Conservation (phyloP, 768 basidiomycete species). For the Tricholoma hemisulphureum region DNA sequence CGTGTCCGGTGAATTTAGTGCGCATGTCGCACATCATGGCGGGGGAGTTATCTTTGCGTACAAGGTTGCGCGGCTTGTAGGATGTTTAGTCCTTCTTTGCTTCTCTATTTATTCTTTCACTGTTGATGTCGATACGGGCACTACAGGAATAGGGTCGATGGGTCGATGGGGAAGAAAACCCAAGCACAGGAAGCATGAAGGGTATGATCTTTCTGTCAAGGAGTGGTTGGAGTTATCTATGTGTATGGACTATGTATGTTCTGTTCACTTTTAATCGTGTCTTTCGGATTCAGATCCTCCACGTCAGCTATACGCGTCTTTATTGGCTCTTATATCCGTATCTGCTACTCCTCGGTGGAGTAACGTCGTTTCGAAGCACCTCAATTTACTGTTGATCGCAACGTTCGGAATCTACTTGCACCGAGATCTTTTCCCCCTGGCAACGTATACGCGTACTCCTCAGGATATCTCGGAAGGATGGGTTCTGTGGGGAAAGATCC, state of each 20-base stretch:
- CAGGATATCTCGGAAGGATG: conserved; percentile 47
- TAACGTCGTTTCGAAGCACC: conserved; percentile 40
- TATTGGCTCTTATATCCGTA: conserved; percentile 43
- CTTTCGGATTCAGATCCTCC: not conserved
- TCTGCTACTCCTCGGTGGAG: conserved; percentile 37
- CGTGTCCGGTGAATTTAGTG: conserved; percentile 31
- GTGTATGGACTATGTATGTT: conserved; percentile 31
- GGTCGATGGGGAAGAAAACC: conserved; percentile 29
- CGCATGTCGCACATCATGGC: conserved; percentile 43
- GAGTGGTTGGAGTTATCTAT: conserved; percentile 32
- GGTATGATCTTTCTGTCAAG: conserved; percentile 13
- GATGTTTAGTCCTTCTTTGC: conserved; percentile 46
- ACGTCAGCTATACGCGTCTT: conserved; percentile 42
- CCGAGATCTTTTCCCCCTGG: conserved; percentile 59
- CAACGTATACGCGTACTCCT: conserved; percentile 50
- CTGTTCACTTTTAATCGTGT: not conserved
- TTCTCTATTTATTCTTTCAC: conserved; percentile 44
- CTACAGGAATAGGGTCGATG: conserved; percentile 5
- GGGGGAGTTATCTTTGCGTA: conserved; percentile 47
- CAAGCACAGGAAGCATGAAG: conserved; percentile 19
- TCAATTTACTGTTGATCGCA: conserved; percentile 46
- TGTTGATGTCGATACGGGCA: conserved; percentile 25
- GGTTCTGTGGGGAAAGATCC: conserved; percentile 54
- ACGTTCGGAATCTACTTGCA: conserved; percentile 51
- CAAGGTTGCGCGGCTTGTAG: conserved; percentile 45